phyloP scores from a whole-genome alignment of 2,329 filamentous ascomycete genomes.

The Cladosporium sp. region DNA sequence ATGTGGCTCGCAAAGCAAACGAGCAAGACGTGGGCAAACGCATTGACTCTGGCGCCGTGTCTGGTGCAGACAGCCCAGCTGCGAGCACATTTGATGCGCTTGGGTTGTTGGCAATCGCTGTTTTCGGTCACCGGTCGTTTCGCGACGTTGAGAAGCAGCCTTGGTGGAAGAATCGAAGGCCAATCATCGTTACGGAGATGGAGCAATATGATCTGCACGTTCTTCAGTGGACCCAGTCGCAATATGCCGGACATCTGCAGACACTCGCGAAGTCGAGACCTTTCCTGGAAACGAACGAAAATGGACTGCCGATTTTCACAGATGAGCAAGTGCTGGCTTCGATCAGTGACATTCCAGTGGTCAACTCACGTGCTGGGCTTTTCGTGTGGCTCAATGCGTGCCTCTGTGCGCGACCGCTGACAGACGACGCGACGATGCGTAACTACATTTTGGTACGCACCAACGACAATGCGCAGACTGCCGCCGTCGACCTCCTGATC shows the following conservation, averaged over 20 bases:
- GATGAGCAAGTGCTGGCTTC: slow-evolving; percentile 50
- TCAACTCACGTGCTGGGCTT: slow-evolving; percentile 75
- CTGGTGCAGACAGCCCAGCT: slow-evolving; percentile 22
- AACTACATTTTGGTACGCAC: slow-evolving; percentile 83
- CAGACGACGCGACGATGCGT: slow-evolving; percentile 76
- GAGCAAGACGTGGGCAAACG: slow-evolving; percentile 29
- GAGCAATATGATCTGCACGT: slow-evolving; percentile 30
- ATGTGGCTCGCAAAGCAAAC: slow-evolving; percentile 18
- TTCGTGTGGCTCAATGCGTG: slow-evolving; percentile 82
- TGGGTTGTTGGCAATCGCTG: slow-evolving; percentile 25
- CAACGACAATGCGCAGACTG: slow-evolving; percentile 72
- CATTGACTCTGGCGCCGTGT: slow-evolving; percentile 23
- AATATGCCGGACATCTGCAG: slow-evolving; percentile 26
- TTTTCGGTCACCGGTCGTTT: slow-evolving; percentile 27
- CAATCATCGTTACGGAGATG: slow-evolving; percentile 26
- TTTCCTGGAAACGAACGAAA: slow-evolving; percentile 66
- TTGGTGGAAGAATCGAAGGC: slow-evolving; percentile 27
- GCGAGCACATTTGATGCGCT: slow-evolving; percentile 30
- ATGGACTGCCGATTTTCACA: slow-evolving; percentile 57
- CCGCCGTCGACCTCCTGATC: slow-evolving; percentile 77
- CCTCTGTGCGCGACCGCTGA: slow-evolving; percentile 74
- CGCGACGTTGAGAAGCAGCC: slow-evolving; percentile 22
- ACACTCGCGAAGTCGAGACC: slow-evolving; percentile 26
- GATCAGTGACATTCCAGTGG: slow-evolving; percentile 58
- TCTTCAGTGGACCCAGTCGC: slow-evolving; percentile 31